phyloP scores from a whole-genome alignment of 345 rosid species.

The Pistacia atlantica region DNA sequence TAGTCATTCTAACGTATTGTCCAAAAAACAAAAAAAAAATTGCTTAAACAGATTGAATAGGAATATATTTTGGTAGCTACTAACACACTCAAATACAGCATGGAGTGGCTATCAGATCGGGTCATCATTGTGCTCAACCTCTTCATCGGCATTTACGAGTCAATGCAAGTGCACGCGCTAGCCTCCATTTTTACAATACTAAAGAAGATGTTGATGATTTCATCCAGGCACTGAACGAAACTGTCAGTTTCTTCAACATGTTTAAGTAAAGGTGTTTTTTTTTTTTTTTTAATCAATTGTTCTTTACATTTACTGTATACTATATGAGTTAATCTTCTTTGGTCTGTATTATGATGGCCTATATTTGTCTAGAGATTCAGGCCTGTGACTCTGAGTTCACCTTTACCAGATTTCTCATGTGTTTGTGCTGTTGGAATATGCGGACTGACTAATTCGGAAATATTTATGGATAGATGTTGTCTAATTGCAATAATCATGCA shows the following conservation, averaged over 20 bases:
- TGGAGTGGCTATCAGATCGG: conserved; percentile 95
- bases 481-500: no score
- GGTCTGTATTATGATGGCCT: no score
- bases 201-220: conserved; percentile 83
- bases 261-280: conserved; percentile 43
- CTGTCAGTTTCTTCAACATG: conserved; percentile 77
- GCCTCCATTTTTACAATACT: conserved; percentile 92
- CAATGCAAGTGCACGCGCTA: conserved; percentile 87
- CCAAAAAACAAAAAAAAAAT: neutral
- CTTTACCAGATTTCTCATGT: no score
- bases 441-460: no score
- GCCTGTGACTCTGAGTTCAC: no score
- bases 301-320: no score
- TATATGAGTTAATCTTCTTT: no score
- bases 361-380: no score
- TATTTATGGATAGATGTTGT: no score
- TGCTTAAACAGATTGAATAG: neutral
- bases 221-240: conserved; percentile 67
- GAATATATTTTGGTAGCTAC: conserved; percentile 2
- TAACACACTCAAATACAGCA: conserved; percentile 55
- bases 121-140: conserved; percentile 97
- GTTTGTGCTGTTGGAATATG: no score
- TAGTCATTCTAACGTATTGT: neutral
- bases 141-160: conserved; percentile 84
- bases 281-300: no score